Conservation (phyloP, 2,329 filamentous ascomycete genomes). For the Talaromyces verruculosus region DNA sequence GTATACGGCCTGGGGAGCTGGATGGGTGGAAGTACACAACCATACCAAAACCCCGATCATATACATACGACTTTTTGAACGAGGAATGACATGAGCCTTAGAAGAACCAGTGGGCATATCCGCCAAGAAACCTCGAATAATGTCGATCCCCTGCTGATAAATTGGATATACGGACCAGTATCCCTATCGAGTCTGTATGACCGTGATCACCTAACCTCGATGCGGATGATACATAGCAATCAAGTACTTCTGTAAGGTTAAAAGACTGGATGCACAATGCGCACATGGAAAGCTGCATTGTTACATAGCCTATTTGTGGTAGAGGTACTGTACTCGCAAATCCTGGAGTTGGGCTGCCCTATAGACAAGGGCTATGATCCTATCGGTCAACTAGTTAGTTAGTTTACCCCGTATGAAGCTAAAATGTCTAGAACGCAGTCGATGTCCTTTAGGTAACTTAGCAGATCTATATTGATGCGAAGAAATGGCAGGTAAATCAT, state of each 20-base stretch:
- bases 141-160: neutral
- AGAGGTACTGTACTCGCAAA: neutral
- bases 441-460: neutral
- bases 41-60: neutral
- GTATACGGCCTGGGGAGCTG: neutral
- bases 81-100: neutral
- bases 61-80: neutral
- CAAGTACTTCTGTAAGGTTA: neutral
- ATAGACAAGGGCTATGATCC: conserved; percentile 1
- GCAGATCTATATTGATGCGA: neutral
- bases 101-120: neutral
- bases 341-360: neutral
- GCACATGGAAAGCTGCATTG: conserved; percentile 7
- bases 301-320: neutral
- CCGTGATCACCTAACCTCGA: neutral
- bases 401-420: neutral
- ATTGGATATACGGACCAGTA: neutral
- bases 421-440: conserved; percentile 1
- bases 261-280: neutral
- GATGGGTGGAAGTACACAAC: neutral
- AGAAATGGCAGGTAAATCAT: neutral
- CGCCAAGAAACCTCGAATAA: neutral
- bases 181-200: neutral
- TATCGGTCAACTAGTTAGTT: neutral
- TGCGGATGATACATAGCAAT: neutral